Percentiles rank a stretch among this genome's conserved stretches.
Evolutionary conservation across 345 rosid genomes (phyloP).

Genomic region (Tarenaya hassleriana): DNA sequence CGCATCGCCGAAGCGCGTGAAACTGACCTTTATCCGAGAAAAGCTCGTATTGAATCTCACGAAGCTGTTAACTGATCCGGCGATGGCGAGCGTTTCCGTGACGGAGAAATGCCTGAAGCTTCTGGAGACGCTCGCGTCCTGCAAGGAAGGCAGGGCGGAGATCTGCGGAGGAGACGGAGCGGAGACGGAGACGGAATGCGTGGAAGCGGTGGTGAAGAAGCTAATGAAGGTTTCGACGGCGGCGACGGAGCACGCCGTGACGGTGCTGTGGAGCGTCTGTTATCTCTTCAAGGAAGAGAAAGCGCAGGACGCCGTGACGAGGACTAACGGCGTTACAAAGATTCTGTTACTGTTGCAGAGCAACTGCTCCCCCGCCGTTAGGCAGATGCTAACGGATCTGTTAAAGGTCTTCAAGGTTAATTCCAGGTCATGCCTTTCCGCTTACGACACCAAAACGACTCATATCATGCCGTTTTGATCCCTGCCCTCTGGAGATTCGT

Average conservation of each 20-base stretch:
- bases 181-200: slow-evolving; percentile 34
- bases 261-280: slow-evolving; percentile 72
- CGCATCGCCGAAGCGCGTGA: slow-evolving; percentile 45
- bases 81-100: slow-evolving; percentile 35
- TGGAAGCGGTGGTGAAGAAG: slow-evolving; percentile 55
- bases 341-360: slow-evolving; percentile 82
- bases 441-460: slow-evolving; percentile 85
- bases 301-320: slow-evolving; percentile 55
- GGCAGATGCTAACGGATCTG: slow-evolving; percentile 72
- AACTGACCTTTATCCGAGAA: slow-evolving; percentile 31
- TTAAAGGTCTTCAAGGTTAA: slow-evolving; percentile 59
- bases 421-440: slow-evolving; percentile 56
- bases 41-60: slow-evolving; percentile 31
- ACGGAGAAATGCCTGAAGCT: slow-evolving; percentile 72
- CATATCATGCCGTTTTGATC: slow-evolving; percentile 90
- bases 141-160: slow-evolving; percentile 57
- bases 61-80: slow-evolving; percentile 28
- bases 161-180: slow-evolving; percentile 37
- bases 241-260: slow-evolving; percentile 82
- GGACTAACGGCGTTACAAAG: slow-evolving; percentile 63
- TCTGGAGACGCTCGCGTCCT: slow-evolving; percentile 49
- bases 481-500: slow-evolving; percentile 12
- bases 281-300: slow-evolving; percentile 58
- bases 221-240: slow-evolving; percentile 60
- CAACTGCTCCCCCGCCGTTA: slow-evolving; percentile 72